A percentile compares a stretch with the other conserved stretches of the same genome.
Conservation (phyloP, 306 rosid species). For the Mucuna pruriens region DNA sequence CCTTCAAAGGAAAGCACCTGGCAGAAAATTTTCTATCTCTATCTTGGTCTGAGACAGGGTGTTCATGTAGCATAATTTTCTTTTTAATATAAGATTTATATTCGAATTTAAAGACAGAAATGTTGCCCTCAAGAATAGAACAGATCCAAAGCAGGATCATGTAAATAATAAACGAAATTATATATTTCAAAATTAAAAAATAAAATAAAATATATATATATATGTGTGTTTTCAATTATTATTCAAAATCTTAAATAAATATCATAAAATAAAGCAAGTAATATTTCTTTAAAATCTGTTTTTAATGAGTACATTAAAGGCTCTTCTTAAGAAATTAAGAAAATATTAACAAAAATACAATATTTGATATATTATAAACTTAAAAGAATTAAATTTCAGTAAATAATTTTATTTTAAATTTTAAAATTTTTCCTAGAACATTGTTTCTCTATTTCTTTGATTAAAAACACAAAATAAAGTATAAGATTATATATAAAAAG, state of each 20-base stretch:
- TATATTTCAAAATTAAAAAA: background rate
- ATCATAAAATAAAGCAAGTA: too few species aligned
- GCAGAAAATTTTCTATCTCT: background rate
- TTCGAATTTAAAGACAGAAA: conserved; percentile 28
- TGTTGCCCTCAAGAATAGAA: background rate
- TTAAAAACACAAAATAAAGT: background rate
- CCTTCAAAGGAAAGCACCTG: conserved; percentile 27
- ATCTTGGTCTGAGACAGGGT: background rate
- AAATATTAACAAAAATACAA: too few species aligned
- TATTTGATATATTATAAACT: too few species aligned
- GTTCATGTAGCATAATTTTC: background rate
- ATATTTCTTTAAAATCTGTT: too few species aligned
- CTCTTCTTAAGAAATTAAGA: too few species aligned
- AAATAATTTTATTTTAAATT: too few species aligned
- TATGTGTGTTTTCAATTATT: too few species aligned
- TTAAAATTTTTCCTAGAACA: too few species aligned
- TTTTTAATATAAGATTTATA: background rate
- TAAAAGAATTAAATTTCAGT: too few species aligned
- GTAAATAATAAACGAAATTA: background rate
- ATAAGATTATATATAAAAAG: background rate
- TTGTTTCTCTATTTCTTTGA: conserved; percentile 10
- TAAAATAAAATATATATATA: too few species aligned
- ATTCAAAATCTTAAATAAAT: background rate
- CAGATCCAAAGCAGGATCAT: conserved; percentile 19
- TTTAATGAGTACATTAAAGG: too few species aligned